Evolutionary conservation across 768 basidiomycete species (phyloP).

Genomic region (Serendipita sp.): DNA sequence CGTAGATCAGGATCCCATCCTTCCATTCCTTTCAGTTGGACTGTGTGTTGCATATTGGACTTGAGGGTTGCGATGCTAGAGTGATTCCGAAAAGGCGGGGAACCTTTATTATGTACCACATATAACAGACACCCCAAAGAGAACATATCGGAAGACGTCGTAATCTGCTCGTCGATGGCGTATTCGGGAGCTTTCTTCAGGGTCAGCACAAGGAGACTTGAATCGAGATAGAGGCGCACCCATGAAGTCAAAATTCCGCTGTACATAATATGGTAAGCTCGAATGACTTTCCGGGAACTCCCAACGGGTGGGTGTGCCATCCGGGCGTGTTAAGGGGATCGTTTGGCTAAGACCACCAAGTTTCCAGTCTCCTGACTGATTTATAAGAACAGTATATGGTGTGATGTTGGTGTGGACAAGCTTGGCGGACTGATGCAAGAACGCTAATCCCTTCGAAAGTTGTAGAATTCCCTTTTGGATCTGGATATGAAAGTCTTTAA

Average conservation of each 20-base stretch:
- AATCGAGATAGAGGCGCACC: slow-evolving; percentile 29
- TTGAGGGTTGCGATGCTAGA: slow-evolving; percentile 38
- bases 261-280: slow-evolving; percentile 59
- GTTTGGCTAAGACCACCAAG: slow-evolving; percentile 78
- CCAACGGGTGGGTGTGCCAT: slow-evolving; percentile 67
- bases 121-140: slow-evolving; percentile 82
- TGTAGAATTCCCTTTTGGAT: slow-evolving; percentile 95
- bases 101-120: slow-evolving; percentile 77
- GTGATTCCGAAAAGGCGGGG: slow-evolving; percentile 74
- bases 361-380: slow-evolving; percentile 94
- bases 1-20: slow-evolving; percentile 55
- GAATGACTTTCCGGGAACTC: slow-evolving; percentile 82
- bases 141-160: slow-evolving; percentile 84
- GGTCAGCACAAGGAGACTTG: neutral
- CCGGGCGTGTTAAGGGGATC: slow-evolving; percentile 49
- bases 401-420: slow-evolving; percentile 83
- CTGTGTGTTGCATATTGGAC: slow-evolving; percentile 52
- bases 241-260: slow-evolving; percentile 90
- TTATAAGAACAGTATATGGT: slow-evolving; percentile 78
- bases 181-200: slow-evolving; percentile 68
- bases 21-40: slow-evolving; percentile 43
- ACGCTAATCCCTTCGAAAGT: slow-evolving; percentile 74
- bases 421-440: slow-evolving; percentile 83
- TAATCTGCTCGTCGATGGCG: slow-evolving; percentile 71
- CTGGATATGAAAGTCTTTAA: slow-evolving; percentile 21